phyloP scores from a whole-genome alignment of 1,139 yeast genomes.

The Casaregolazyma suthepensis region DNA sequence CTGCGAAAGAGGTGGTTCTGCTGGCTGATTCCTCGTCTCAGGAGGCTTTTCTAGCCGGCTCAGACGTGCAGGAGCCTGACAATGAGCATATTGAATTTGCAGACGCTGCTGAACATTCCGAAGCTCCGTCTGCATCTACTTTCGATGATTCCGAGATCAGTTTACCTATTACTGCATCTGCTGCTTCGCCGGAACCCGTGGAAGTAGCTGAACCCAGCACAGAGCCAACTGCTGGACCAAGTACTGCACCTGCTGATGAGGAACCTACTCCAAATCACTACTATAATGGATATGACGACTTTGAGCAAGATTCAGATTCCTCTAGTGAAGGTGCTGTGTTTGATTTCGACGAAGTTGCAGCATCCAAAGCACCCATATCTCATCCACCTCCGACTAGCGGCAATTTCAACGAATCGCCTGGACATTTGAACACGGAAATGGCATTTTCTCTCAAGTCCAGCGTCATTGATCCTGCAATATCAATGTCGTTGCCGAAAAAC shows the following conservation, averaged over 20 bases:
- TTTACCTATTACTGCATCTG: background rate
- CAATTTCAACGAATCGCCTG: background rate
- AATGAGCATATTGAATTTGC: background rate
- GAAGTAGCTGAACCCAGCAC: background rate
- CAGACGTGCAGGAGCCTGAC: background rate
- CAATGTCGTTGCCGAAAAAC: conserved; percentile 13
- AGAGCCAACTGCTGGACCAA: background rate
- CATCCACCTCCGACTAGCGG: background rate
- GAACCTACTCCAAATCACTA: background rate
- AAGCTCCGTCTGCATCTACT: background rate
- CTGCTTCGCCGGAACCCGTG: background rate
- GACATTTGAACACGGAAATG: background rate
- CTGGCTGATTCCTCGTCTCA: background rate
- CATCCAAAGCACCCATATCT: conserved; percentile 1
- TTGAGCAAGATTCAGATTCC: conserved; percentile 8
- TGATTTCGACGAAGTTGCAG: conserved; percentile 24
- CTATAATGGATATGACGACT: background rate
- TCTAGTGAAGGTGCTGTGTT: conserved; percentile 20
- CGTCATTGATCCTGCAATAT: conserved; percentile 16
- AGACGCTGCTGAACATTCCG: background rate
- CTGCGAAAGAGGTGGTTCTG: background rate
- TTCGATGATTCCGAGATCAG: background rate
- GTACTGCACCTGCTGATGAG: background rate
- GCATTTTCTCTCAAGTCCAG: conserved; percentile 3
- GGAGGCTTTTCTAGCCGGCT: background rate